Evolutionary conservation across 768 basidiomycete species (phyloP).

Genomic region (Piloderma croceum): DNA sequence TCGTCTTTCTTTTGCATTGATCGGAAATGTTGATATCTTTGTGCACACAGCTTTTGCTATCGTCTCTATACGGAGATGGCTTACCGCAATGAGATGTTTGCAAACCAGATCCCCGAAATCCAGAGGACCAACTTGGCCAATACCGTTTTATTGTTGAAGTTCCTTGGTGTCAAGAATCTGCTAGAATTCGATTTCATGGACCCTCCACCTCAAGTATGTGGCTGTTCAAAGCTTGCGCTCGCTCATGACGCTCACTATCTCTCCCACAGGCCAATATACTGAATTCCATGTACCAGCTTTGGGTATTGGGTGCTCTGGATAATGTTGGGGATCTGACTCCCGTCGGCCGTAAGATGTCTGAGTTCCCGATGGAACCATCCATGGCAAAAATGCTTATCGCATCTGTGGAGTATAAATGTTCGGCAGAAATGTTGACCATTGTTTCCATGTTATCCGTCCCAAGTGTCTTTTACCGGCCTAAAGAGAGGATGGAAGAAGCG

Average conservation of each 20-base stretch:
- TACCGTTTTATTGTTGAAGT: conserved; percentile 90
- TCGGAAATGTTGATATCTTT: conserved; percentile 1
- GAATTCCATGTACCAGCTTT: conserved; percentile 99
- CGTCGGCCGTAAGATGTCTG: conserved; percentile 93
- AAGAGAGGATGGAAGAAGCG: conserved; percentile 95
- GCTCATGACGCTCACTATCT: conserved; percentile 1
- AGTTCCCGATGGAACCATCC: conserved; percentile 99
- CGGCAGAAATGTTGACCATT: conserved; percentile 94
- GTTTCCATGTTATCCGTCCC: conserved; percentile 99
- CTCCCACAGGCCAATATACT: conserved; percentile 79
- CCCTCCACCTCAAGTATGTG: conserved; percentile 89
- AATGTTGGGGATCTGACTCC: conserved; percentile 96
- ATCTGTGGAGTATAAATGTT: conserved; percentile 90
- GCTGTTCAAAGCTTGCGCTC: not conserved
- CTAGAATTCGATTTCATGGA: conserved; percentile 99
- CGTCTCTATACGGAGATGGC: conserved; percentile 97
- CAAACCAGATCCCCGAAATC: conserved; percentile 96
- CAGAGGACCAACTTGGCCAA: conserved; percentile 97
- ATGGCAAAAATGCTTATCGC: conserved; percentile 99
- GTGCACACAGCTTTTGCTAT: conserved; percentile 75
- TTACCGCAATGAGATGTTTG: conserved; percentile 90
- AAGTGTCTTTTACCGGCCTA: conserved; percentile 95
- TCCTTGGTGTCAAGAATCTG: conserved; percentile 93
- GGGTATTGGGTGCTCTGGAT: conserved; percentile 96
- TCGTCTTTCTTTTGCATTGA: conserved; percentile 6